phyloP scores from a whole-genome alignment of 352 stramenopile species.

The Phytophthora agathidicida region DNA sequence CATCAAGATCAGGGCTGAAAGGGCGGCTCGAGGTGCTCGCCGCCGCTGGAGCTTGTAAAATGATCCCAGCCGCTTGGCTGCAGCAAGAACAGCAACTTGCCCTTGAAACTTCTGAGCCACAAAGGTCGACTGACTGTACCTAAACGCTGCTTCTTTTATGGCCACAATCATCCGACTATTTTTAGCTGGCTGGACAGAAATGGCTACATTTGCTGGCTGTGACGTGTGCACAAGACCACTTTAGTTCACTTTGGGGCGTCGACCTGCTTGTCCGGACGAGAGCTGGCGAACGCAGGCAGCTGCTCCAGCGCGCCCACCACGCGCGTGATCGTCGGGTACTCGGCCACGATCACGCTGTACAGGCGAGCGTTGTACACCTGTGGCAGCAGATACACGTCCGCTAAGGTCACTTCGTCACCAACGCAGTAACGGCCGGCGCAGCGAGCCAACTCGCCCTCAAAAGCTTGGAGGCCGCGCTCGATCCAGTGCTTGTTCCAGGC shows the following conservation, averaged over 20 bases:
- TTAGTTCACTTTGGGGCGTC: slow-evolving; percentile 38
- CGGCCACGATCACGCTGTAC: slow-evolving; percentile 83
- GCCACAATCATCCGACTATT: slow-evolving; percentile 17
- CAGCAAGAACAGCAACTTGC: slow-evolving; percentile 10
- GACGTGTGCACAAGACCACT: not conserved
- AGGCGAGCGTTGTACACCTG: slow-evolving; percentile 90
- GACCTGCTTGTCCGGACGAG: slow-evolving; percentile 72
- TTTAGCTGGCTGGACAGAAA: slow-evolving; percentile 14
- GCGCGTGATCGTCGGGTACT: slow-evolving; percentile 80
- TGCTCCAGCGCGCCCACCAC: slow-evolving; percentile 72
- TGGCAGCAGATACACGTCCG: slow-evolving; percentile 89
- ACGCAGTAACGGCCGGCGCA: slow-evolving; percentile 68
- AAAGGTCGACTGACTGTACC: slow-evolving; percentile 9
- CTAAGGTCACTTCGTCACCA: slow-evolving; percentile 84
- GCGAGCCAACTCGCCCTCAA: slow-evolving; percentile 69
- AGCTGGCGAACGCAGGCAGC: slow-evolving; percentile 80
- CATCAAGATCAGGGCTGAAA: slow-evolving; percentile 21
- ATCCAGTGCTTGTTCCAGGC: slow-evolving; percentile 75
- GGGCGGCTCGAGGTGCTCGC: not conserved
- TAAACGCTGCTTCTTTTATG: slow-evolving; percentile 14
- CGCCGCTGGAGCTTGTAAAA: slow-evolving; percentile 14
- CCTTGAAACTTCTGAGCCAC: slow-evolving; percentile 20
- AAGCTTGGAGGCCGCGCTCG: slow-evolving; percentile 70
- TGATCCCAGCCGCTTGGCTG: slow-evolving; percentile 3
- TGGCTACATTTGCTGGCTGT: slow-evolving; percentile 22